These are phyloP conservation scores for Zelopaecilomyces penicillatus DNA, from an alignment of 2,329 filamentous ascomycete species.

Conservation along the genomic window DNA sequence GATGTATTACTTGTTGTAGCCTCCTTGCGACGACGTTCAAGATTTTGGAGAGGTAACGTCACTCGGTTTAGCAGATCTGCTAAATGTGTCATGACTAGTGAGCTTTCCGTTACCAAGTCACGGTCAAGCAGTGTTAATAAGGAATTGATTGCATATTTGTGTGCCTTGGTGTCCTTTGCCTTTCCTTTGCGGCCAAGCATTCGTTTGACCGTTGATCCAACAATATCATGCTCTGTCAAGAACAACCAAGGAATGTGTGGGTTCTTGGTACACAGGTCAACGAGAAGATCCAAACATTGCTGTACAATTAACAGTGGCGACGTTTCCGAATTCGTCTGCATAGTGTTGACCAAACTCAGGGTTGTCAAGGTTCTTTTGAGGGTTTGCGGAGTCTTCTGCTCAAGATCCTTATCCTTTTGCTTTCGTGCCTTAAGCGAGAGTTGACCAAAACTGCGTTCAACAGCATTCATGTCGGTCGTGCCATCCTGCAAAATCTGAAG, in stretches of 20 bases:
- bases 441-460: conserved; percentile 91
- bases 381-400: conserved; percentile 69
- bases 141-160: conserved; percentile 87
- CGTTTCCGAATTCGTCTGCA: conserved; percentile 67
- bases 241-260: conserved; percentile 85
- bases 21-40: conserved; percentile 78
- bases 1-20: conserved; percentile 40
- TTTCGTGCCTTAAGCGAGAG: conserved; percentile 87
- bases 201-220: conserved; percentile 66
- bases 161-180: conserved; percentile 71
- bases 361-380: conserved; percentile 68
- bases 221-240: conserved; percentile 81
- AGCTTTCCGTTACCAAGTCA: conserved; percentile 93
- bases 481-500: conserved; percentile 93
- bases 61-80: conserved; percentile 81
- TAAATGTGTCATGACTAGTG: conserved; percentile 90
- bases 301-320: conserved; percentile 93
- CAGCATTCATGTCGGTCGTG: conserved; percentile 82
- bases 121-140: conserved; percentile 81
- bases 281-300: conserved; percentile 81
- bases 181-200: conserved; percentile 78
- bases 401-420: conserved; percentile 51
- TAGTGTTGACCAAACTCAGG: conserved; percentile 32
- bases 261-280: conserved; percentile 76
- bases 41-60: conserved; percentile 72